Conservation (phyloP, 1,139 yeast species). For the Candida buenavistaensis region DNA sequence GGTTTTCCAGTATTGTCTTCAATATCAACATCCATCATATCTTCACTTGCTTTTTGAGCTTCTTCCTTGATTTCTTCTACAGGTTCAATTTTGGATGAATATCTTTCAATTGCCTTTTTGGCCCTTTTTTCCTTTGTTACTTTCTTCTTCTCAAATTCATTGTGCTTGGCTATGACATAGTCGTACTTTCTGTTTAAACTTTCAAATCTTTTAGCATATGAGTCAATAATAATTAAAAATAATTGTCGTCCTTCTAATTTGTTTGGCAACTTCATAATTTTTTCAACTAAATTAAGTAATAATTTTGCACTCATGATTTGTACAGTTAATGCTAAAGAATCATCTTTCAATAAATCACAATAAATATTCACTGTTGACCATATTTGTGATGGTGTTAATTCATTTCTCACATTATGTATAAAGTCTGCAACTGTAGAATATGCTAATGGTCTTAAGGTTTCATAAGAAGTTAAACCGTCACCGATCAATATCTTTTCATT, state of each 20-base stretch:
- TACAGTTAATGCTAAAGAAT: slow-evolving; percentile 80
- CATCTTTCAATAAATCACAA: slow-evolving; percentile 79
- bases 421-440: slow-evolving; percentile 96
- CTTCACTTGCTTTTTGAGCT: slow-evolving; percentile 15
- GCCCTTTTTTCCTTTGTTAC: slow-evolving; percentile 43
- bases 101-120: slow-evolving; percentile 41
- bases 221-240: slow-evolving; percentile 77
- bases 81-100: slow-evolving; percentile 29
- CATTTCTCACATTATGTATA: slow-evolving; percentile 87
- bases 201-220: slow-evolving; percentile 82
- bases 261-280: slow-evolving; percentile 80
- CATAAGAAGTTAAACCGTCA: slow-evolving; percentile 87
- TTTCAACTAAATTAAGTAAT: slow-evolving; percentile 80
- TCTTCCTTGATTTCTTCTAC: slow-evolving; percentile 8
- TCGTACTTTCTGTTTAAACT: slow-evolving; percentile 72
- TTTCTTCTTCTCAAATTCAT: slow-evolving; percentile 48
- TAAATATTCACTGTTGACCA: slow-evolving; percentile 87
- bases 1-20: slow-evolving; percentile 8
- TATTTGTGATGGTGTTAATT: slow-evolving; percentile 78
- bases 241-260: slow-evolving; percentile 85
- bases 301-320: slow-evolving; percentile 97
- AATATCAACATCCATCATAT: slow-evolving; percentile 18
- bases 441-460: slow-evolving; percentile 85
- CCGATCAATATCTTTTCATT: slow-evolving; percentile 90
- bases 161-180: slow-evolving; percentile 65